A percentile compares a stretch with the other conserved stretches of the same genome.
Evolutionary conservation across 257 asterid species (phyloP).

Genomic region (Primulina eburnea): DNA sequence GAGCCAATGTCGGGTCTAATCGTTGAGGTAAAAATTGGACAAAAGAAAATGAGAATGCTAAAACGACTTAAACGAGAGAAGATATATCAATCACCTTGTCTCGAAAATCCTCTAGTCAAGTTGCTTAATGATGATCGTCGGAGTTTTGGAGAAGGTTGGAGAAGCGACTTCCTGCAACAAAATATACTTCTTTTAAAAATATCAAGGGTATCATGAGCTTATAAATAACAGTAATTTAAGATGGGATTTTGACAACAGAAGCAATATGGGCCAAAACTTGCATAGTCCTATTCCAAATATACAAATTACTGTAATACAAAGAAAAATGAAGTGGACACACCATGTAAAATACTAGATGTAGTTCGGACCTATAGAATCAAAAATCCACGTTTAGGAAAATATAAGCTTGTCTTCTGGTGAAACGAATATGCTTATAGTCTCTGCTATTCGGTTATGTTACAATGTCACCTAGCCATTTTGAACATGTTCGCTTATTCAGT

Average conservation of each 20-base stretch:
- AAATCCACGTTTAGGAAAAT: not conserved
- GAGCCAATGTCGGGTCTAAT: too few relatives aligned
- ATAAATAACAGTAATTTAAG: not conserved
- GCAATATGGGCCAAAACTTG: not conserved
- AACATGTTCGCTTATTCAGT: not conserved
- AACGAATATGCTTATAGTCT: not conserved
- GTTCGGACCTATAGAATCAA: not conserved
- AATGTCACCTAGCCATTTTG: too few relatives aligned
- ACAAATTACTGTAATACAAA: not conserved
- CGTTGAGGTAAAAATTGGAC: not conserved
- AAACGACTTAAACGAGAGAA: not conserved
- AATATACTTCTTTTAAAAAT: not conserved
- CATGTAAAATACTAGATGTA: too few relatives aligned
- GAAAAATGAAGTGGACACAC: not conserved
- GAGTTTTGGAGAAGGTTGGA: slow-evolving; percentile 43
- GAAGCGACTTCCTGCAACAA: slow-evolving; percentile 40
- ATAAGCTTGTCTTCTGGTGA: not conserved
- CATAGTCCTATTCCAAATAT: not conserved
- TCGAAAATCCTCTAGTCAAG: slow-evolving; percentile 60
- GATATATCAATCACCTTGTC: slow-evolving; percentile 38
- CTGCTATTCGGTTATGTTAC: not conserved
- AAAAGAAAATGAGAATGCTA: not conserved
- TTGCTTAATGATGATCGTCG: slow-evolving; percentile 67
- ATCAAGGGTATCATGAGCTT: not conserved
- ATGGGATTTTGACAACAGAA: not conserved